Conservation (phyloP, 306 rosid species). For the Mimosa pudica region DNA sequence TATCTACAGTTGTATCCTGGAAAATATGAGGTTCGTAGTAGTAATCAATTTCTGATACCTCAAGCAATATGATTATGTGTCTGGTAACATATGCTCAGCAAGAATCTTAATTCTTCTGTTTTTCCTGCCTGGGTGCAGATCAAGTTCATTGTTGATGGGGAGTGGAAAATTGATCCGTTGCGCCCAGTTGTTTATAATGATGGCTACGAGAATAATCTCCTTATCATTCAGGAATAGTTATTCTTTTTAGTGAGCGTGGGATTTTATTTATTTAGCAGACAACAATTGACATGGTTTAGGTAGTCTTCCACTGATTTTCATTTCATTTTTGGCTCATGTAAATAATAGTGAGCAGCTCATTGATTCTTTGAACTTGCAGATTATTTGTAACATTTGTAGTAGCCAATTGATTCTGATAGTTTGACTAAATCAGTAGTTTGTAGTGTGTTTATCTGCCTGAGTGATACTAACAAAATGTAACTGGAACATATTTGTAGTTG, state of each 20-base stretch:
- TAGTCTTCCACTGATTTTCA: constrained; percentile 18
- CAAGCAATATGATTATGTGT: constrained; percentile 9
- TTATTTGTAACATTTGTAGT: constrained; percentile 20
- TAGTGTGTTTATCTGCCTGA: background rate
- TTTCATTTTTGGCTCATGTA: constrained; percentile 2
- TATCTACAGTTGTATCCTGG: constrained; percentile 86
- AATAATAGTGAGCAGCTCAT: constrained; percentile 3
- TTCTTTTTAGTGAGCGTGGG: background rate
- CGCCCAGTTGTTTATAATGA: constrained; percentile 62
- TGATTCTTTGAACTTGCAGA: background rate
- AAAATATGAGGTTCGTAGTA: constrained; percentile 71
- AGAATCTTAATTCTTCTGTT: background rate
- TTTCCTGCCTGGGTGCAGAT: constrained; percentile 53
- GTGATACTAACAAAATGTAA: background rate
- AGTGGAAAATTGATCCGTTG: constrained; percentile 84
- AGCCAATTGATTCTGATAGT: constrained; percentile 14
- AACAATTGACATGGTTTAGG: background rate
- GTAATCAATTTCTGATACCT: constrained; percentile 7
- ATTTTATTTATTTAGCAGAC: background rate
- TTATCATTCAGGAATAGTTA: constrained; percentile 47
- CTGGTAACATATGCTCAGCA: background rate
- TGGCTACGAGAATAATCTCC: constrained; percentile 71
- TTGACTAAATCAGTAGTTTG: constrained; percentile 25
- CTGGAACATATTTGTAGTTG: background rate
- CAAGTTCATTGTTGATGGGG: constrained; percentile 91